Evolutionary conservation across 164 flowering plant genomes (phyloP).

Genomic region (Hamamelis virginiana): DNA sequence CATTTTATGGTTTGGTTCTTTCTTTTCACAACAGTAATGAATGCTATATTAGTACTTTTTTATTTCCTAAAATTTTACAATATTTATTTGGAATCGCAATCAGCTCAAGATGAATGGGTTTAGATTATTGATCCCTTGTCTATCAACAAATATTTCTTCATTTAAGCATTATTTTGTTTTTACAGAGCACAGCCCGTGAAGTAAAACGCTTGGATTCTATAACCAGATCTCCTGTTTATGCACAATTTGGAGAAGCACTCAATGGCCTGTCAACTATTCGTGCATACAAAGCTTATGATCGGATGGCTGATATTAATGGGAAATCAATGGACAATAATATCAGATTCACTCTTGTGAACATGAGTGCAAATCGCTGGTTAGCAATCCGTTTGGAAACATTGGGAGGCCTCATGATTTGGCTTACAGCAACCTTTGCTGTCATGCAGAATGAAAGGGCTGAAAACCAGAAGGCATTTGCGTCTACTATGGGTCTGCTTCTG

Average conservation of each 20-base stretch:
- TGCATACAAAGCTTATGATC: slow-evolving; percentile 95
- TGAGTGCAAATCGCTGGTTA: slow-evolving; percentile 96
- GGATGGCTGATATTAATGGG: slow-evolving; percentile 90
- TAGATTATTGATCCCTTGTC: not conserved
- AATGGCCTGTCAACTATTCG: slow-evolving; percentile 92
- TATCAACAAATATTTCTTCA: not conserved
- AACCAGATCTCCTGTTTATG: slow-evolving; percentile 96
- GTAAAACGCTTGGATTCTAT: slow-evolving; percentile 94
- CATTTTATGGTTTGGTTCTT: too few species aligned
- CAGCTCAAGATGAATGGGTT: not conserved
- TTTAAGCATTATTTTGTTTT: slow-evolving; percentile 1
- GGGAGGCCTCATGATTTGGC: slow-evolving; percentile 98
- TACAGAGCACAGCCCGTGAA: slow-evolving; percentile 94
- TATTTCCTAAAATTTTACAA: not conserved
- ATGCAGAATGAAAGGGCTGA: slow-evolving; percentile 90
- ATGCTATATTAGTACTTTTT: not conserved
- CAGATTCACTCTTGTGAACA: slow-evolving; percentile 85
- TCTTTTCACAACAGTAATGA: too few species aligned
- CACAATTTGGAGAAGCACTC: slow-evolving; percentile 97
- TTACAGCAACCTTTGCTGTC: slow-evolving; percentile 96
- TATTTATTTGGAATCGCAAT: not conserved
- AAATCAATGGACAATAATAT: slow-evolving; percentile 92
- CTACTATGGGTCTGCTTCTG: slow-evolving; percentile 98
- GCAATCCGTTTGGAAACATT: slow-evolving; percentile 82
- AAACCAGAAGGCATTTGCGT: slow-evolving; percentile 89